Conservation (phyloP, 352 stramenopile genomes). For the Phytopythium oedochilum region DNA sequence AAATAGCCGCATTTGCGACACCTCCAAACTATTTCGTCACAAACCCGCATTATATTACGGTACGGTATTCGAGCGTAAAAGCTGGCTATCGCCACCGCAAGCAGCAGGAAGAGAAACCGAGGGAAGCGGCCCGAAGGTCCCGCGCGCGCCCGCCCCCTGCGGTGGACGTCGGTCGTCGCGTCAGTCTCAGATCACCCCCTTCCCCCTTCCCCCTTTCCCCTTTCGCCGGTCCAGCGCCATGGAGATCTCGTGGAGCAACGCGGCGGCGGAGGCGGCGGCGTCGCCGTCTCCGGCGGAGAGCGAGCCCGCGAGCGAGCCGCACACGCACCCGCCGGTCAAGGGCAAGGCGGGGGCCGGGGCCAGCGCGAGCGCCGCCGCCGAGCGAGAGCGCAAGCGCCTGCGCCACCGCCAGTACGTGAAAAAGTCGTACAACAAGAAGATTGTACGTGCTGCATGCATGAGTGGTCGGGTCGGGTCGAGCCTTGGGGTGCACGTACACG, state of each 20-base stretch:
- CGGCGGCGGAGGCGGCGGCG: neutral
- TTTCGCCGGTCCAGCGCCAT: neutral
- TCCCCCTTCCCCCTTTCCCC: neutral
- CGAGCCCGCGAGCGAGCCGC: neutral
- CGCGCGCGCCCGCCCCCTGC: too few relatives aligned
- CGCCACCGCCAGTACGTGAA: constrained; percentile 68
- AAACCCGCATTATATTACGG: too few relatives aligned
- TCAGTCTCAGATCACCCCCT: too few relatives aligned
- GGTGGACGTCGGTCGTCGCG: too few relatives aligned
- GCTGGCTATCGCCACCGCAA: too few relatives aligned
- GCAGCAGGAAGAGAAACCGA: too few relatives aligned
- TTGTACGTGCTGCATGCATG: constrained; percentile 26
- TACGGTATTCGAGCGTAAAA: too few relatives aligned
- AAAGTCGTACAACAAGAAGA: constrained; percentile 70
- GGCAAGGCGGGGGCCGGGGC: neutral
- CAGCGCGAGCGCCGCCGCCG: neutral
- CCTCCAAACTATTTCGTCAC: too few relatives aligned
- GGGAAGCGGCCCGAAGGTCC: too few relatives aligned
- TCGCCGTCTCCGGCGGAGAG: neutral
- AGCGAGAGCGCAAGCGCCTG: constrained; percentile 45
- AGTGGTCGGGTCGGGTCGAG: too few relatives aligned
- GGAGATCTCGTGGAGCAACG: neutral
- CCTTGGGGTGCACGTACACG: neutral
- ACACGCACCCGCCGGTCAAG: constrained; percentile 1
- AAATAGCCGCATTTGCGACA: too few relatives aligned